Percentiles rank a stretch among this genome's conserved stretches.
These are phyloP conservation scores for Cercospora zeina DNA, from an alignment of 2,329 filamentous ascomycete genomes.

Conservation along the genomic window DNA sequence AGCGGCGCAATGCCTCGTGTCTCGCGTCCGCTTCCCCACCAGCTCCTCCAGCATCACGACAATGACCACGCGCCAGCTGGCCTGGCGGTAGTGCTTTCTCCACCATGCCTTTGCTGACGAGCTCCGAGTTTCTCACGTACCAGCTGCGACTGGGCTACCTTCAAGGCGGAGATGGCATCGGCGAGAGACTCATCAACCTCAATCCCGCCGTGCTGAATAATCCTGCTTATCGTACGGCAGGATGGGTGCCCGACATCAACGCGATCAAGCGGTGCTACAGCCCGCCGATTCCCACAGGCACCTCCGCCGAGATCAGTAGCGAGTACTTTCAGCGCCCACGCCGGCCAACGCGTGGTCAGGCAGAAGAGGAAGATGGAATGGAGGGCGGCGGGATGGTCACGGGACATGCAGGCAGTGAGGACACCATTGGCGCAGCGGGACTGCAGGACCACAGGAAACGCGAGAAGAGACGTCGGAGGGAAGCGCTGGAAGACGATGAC, in stretches of 20 bases:
- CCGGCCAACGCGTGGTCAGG: constrained; percentile 20
- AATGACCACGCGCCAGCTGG: constrained; percentile 27
- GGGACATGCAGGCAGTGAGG: constrained; percentile 61
- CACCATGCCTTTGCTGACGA: constrained; percentile 43
- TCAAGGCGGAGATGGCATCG: constrained; percentile 78
- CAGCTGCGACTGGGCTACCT: constrained; percentile 80
- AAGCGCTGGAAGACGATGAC: constrained; percentile 80
- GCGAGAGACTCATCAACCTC: constrained; percentile 78
- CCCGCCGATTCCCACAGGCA: constrained; percentile 76
- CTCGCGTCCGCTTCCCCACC: not conserved
- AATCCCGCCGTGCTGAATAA: constrained; percentile 78
- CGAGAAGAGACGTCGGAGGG: constrained; percentile 63
- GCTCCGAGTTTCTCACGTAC: constrained; percentile 68
- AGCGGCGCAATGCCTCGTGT: not conserved
- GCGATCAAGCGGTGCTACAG: constrained; percentile 82
- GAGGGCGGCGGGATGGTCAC: constrained; percentile 73
- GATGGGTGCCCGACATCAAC: constrained; percentile 72
- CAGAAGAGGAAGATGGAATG: constrained; percentile 60
- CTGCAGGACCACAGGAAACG: constrained; percentile 54
- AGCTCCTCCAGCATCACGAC: not conserved
- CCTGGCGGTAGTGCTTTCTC: constrained; percentile 20
- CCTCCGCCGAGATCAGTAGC: constrained; percentile 46
- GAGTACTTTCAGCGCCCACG: constrained; percentile 75
- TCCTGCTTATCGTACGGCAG: constrained; percentile 76
- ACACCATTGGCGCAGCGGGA: constrained; percentile 65